A percentile compares a stretch with the other conserved stretches of the same genome.
phyloP scores from a whole-genome alignment of 306 rosid species.

The Prunus mongolica region DNA sequence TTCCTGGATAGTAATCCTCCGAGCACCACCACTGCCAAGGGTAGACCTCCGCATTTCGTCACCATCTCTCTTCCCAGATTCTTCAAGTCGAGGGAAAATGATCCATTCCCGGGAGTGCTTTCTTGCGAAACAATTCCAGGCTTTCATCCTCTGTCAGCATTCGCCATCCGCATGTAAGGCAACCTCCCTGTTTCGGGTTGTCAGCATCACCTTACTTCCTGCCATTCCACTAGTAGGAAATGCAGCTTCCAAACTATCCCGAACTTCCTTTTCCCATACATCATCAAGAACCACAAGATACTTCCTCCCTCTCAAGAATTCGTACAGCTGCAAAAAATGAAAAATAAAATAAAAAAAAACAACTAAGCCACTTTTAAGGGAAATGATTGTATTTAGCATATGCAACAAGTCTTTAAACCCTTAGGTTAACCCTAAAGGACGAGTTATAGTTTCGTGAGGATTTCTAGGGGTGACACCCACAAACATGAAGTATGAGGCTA shows the following conservation, averaged over 20 bases:
- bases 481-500: too few species aligned
- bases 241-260: background rate
- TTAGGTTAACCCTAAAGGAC: too few species aligned
- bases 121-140: background rate
- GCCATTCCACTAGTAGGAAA: too few species aligned
- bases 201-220: too few species aligned
- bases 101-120: background rate
- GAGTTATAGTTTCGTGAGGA: too few species aligned
- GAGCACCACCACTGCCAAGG: background rate
- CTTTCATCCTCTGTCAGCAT: background rate
- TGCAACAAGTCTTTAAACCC: too few species aligned
- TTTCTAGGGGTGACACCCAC: too few species aligned
- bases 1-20: background rate
- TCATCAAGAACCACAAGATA: slow-evolving; percentile 1
- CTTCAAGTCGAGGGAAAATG: background rate
- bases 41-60: background rate
- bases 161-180: background rate
- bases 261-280: background rate
- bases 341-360: too few species aligned
- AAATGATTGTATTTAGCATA: too few species aligned
- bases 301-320: background rate
- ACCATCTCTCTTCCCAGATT: background rate
- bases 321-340: background rate
- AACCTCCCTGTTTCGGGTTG: background rate
- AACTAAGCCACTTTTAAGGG: too few species aligned